Conservation (phyloP, 2,329 filamentous ascomycete species). For the Colletotrichum chlorophyti region DNA sequence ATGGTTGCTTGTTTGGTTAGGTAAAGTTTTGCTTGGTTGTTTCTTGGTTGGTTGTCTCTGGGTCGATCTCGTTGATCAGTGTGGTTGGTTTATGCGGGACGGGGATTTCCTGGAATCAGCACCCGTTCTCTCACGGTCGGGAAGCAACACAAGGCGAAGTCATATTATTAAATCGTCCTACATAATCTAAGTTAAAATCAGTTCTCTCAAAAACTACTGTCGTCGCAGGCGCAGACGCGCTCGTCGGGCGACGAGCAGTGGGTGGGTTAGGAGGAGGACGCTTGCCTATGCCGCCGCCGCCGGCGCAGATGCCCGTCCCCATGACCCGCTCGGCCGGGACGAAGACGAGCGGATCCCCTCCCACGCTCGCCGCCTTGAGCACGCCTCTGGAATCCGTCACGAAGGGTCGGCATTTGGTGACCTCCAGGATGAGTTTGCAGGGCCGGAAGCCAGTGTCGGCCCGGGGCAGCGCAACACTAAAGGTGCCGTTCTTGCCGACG, state of each 20-base stretch:
- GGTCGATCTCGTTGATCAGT: too few species aligned
- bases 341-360: slow-evolving; percentile 24
- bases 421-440: slow-evolving; percentile 22
- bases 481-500: slow-evolving; percentile 16
- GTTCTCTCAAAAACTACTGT: slow-evolving; percentile 21
- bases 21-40: too few species aligned
- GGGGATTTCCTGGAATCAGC: too few species aligned
- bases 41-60: too few species aligned
- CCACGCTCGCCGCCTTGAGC: slow-evolving; percentile 15
- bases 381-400: slow-evolving; percentile 20
- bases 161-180: slow-evolving; percentile 27
- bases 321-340: slow-evolving; percentile 24
- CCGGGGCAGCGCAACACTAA: slow-evolving; percentile 2
- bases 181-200: slow-evolving; percentile 23
- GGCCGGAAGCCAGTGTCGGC: slow-evolving; percentile 23
- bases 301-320: slow-evolving; percentile 23
- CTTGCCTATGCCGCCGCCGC: slow-evolving; percentile 26
- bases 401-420: slow-evolving; percentile 19
- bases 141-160: slow-evolving; percentile 13
- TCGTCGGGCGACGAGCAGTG: slow-evolving; percentile 11
- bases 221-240: background rate
- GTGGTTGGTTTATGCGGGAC: too few species aligned
- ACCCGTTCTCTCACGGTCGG: too few species aligned
- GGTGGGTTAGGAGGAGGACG: slow-evolving; percentile 16
- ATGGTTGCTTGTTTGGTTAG: too few species aligned